Evolutionary conservation across 768 basidiomycete species (phyloP).

Genomic region (Candolleomyces efflorescens): DNA sequence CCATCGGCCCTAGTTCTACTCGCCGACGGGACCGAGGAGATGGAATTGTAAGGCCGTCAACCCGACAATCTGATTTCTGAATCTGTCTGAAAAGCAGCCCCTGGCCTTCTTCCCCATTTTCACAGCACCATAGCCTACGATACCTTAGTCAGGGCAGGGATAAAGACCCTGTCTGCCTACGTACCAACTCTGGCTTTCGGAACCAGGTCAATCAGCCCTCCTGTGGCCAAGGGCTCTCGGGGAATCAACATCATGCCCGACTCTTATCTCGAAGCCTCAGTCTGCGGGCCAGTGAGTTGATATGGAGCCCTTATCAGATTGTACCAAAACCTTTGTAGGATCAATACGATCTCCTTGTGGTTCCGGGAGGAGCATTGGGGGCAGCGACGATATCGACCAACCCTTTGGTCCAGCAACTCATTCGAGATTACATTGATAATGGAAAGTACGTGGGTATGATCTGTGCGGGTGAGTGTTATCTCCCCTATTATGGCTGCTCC

Average conservation of each 20-base stretch:
- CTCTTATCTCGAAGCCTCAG: constrained; percentile 39
- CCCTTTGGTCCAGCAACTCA: constrained; percentile 55
- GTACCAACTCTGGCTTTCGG: constrained; percentile 25
- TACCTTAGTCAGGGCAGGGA: constrained; percentile 73
- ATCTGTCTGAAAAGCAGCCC: no score
- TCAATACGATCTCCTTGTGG: constrained; percentile 61
- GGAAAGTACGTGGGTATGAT: constrained; percentile 77
- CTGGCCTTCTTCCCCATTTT: neutral
- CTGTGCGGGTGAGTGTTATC: constrained; percentile 58
- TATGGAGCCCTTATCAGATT: neutral
- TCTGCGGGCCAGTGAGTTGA: constrained; percentile 43
- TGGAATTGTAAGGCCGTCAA: constrained; percentile 64
- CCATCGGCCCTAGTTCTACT: constrained; percentile 68
- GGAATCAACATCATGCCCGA: constrained; percentile 74
- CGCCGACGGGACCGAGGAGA: constrained; percentile 83
- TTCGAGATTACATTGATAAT: constrained; percentile 49
- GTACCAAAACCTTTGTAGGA: constrained; percentile 35
- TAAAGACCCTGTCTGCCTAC: constrained; percentile 63
- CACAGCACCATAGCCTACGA: constrained; percentile 76
- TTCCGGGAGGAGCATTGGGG: constrained; percentile 78
- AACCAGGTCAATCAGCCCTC: constrained; percentile 27
- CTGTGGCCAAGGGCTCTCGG: constrained; percentile 60
- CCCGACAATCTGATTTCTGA: no score
- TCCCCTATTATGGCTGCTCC: neutral
- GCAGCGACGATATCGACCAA: constrained; percentile 67